Conservation (phyloP, 805 yeast genomes). For the Candida glaebosa region DNA sequence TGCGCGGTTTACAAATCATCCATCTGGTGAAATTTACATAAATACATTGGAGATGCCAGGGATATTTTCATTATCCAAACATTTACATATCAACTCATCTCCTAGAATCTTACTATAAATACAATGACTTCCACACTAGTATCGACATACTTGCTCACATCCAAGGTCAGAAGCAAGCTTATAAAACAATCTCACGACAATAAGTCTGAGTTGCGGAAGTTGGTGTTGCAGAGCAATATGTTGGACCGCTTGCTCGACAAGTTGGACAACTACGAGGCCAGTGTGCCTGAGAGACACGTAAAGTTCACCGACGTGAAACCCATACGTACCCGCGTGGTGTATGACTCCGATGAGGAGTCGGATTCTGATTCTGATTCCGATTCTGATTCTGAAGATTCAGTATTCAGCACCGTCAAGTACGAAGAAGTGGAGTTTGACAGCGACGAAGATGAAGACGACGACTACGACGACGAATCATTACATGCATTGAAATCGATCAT, state of each 20-base stretch:
- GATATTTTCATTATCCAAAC: no score
- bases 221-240: constrained; percentile 70
- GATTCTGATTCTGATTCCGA: constrained; percentile 27
- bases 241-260: constrained; percentile 60
- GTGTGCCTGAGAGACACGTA: no score
- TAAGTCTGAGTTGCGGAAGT: constrained; percentile 52
- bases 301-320: no score
- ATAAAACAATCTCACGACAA: constrained; percentile 58
- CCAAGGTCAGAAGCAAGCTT: constrained; percentile 60
- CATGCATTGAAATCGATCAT: neutral
- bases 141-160: constrained; percentile 59
- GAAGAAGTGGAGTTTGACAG: constrained; percentile 6
- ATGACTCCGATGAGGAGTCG: constrained; percentile 35
- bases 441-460: constrained; percentile 11
- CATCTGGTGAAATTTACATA: no score
- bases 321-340: constrained; percentile 25
- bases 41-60: no score
- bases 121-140: constrained; percentile 22
- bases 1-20: no score
- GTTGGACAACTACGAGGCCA: neutral
- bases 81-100: no score
- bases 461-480: constrained; percentile 6
- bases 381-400: constrained; percentile 11
- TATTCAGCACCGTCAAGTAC: neutral
- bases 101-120: neutral